These are phyloP conservation scores for Rhodocollybia butyracea DNA, from an alignment of 768 basidiomycete species.

Conservation along the genomic window DNA sequence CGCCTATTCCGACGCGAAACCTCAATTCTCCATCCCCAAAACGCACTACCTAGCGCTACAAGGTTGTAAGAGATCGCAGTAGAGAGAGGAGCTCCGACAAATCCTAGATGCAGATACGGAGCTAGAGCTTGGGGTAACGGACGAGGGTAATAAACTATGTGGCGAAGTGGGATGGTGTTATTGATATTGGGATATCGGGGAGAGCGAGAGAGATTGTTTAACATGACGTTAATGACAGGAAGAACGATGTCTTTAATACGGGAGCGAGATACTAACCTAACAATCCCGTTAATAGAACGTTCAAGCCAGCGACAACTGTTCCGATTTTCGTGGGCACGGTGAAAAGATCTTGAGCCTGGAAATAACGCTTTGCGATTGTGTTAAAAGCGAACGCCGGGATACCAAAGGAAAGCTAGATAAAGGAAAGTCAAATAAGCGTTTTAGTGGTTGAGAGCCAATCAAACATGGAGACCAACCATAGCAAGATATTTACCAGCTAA, in stretches of 20 bases:
- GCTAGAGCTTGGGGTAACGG: slow-evolving; percentile 25
- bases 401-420: not conserved
- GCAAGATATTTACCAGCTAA: slow-evolving; percentile 53
- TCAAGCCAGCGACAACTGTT: slow-evolving; percentile 79
- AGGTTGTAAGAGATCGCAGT: slow-evolving; percentile 88
- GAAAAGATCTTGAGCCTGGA: slow-evolving; percentile 58
- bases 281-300: slow-evolving; percentile 34
- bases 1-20: not conserved
- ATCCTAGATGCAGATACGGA: slow-evolving; percentile 64
- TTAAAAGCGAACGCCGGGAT: slow-evolving; percentile 54
- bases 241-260: too few species aligned
- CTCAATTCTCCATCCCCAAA: slow-evolving; percentile 3
- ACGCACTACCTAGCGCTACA: slow-evolving; percentile 39
- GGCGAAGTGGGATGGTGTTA: slow-evolving; percentile 1
- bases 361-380: slow-evolving; percentile 13
- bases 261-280: slow-evolving; percentile 59
- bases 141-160: slow-evolving; percentile 56
- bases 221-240: too few species aligned
- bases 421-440: not conserved
- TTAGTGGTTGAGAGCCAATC: not conserved
- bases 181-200: too few species aligned
- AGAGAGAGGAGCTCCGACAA: slow-evolving; percentile 89
- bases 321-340: slow-evolving; percentile 82
- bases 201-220: too few species aligned
- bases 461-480: slow-evolving; percentile 48